Base-by-base conservation (phyloP, 164 flowering plant genomes). In the Tetrastigma voinierianum region DNA sequence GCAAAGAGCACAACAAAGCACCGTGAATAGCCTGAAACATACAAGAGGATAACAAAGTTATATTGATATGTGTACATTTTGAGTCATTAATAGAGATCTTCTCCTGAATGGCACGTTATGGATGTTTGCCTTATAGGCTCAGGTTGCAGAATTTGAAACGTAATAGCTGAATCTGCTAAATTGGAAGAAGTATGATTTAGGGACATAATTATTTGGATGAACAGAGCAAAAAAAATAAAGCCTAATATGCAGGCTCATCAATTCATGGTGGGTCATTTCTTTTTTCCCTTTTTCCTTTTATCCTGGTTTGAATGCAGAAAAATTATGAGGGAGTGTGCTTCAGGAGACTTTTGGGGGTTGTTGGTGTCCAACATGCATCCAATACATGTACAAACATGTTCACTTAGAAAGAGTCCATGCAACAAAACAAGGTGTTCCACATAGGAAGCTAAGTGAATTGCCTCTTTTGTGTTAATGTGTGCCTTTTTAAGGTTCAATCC, bases 1-100 rank as follows among this genome's bases (percentile, higher is more conserved):
- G 77, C 83, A 24, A 92, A 81, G n/a, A 95, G 87, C 5, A 94
- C 96, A 9, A 86, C 19, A 68, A 90, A 87, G 72, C 96, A 87
- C 97, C 0, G 94, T 77, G 73, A 90, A 95, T 49, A 95, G 80
- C 98, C 98, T 95, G 90, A 18, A 61, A 20, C 8, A 20, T 10
- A 54, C 18, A 16, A 13, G 14, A 20, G 10, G 14, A 20, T 15
- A n/a, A 12, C 44, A 46, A 24, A 49, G 18, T 21, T 62, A 48
- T 15, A 45, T 59, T 32, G 6, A 32, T 24, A 24, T 32, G 40
- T 32, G 40, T 32, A 3, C 40, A 32, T 0, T 32, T 25, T 25
- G 40, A 32, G 40, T 32, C 40, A 4, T 32, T 32, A 32, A 32
- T 32, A 32, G 40, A 32, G n/a, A 32, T 32, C 6, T 32, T 32